Evolutionary conservation across 179 eudicot genomes (phyloP), one percentile per base, ranked within the genome.

Genomic region (Heliamphora pulchella): DNA sequence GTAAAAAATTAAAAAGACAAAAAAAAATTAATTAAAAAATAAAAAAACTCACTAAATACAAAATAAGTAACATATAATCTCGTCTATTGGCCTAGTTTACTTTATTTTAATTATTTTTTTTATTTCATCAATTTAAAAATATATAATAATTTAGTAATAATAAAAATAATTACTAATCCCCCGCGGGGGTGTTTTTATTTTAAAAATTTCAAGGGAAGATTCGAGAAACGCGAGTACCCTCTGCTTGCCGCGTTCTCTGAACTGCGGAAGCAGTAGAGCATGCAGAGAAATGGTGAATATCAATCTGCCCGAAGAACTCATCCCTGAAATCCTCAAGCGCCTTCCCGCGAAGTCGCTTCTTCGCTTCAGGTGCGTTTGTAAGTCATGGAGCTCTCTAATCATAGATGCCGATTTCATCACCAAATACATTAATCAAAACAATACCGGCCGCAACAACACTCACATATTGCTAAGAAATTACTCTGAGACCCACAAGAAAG

Each of bases 381-480:
- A 67, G 71, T 41, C 71, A 69, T 70, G 73, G 55, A 46, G 22
- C n/a, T 17, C 31, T 48, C 18, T 71, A 47, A 70, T 71, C 50
- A 47, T 31, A 22, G 8, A 9, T 6, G 39, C 55, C 18, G 55
- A 17, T 71, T 70, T 69, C 51, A 44, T 44, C 74, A 18, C 54
- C n/a, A 17, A 20, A 15, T 39, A 44, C 73, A 46, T 17, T 13
- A 46, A 17, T 70, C 9, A 2, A 2, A 70, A 44, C 74, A 7
- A 2, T 31, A 11, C 47, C 31, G 39, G 39, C 70, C 70, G 54
- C 43, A 43, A 17, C 43, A 67, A 67, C 50, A 67, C 71, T 15
- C 50, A 43, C 14, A 43, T 14, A 43, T 48, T 67, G 18, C 3
- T 67, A 13, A 43, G 18, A 41, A 39, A 41, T 43, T 43, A 43